Evolutionary conservation across 2,329 filamentous ascomycete genomes (phyloP), one percentile per base, ranked within the genome.

Genomic region (Cladophialophora immunda): DNA sequence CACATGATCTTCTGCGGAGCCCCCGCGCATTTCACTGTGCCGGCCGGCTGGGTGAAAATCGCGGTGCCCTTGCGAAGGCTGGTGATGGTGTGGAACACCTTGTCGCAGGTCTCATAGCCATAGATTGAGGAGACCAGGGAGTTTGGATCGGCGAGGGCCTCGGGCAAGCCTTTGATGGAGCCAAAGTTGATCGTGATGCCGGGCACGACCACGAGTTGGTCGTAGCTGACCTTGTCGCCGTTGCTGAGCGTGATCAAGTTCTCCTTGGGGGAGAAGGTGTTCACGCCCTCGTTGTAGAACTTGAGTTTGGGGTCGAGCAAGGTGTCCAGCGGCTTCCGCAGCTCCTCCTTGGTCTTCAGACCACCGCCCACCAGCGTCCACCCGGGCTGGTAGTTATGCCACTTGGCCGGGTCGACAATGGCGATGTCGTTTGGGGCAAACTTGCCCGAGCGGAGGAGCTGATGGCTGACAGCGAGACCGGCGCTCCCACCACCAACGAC

Each of bases 351-450:
- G 55, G 80, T 83, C 77, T 90, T 90, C 45, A 91, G 81, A 3
- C 89, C 89, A 45, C 86, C 88, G 52, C 88, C 89, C 1, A 90
- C 89, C 0, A 91, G 81, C 1, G 89, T 91, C 88, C 88, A 91
- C 62, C 89, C 89, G 0, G 89, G 87, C 76, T 91, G 89, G 75
- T 90, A 91, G 78, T 91, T 83, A 74, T 91, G 88, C 81, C 83
- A 88, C 70, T 78, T 75, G 0, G 88, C 83, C 0, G 89, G 89
- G 69, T 91, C 89, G 52, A 91, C 78, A 29, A 91, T 73, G 30
- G 89, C 88, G 67, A 91, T 89, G 67, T 91, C 89, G 34, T 87
- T 81, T 52, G 82, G 78, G 0, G 76, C 70, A 72, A 90, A 90
- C 29, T 82, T 82, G 52, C 86, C 87, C 0, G 82, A 81, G 1